Conservation (phyloP, 2,329 filamentous ascomycete species). For the Fusarium buxicola region DNA sequence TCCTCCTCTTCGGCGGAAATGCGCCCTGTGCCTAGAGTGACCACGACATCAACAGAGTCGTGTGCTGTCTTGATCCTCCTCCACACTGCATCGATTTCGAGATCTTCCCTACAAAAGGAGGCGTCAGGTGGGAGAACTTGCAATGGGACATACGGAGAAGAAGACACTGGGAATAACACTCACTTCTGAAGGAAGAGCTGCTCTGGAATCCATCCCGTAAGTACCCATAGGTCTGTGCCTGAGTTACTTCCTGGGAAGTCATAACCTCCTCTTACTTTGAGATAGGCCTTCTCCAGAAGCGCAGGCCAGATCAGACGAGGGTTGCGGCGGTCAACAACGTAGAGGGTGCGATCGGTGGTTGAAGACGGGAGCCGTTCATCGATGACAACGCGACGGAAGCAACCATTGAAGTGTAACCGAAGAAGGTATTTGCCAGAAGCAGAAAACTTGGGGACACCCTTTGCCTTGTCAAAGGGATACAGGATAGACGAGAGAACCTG, state of each 20-base stretch:
- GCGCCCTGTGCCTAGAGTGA: slow-evolving; percentile 91
- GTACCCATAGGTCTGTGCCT: slow-evolving; percentile 90
- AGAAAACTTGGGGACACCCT: slow-evolving; percentile 71
- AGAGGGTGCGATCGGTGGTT: slow-evolving; percentile 78
- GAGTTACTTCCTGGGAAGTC: slow-evolving; percentile 99
- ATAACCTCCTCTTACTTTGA: slow-evolving; percentile 95
- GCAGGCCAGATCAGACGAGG: slow-evolving; percentile 90
- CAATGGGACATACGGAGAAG: background rate
- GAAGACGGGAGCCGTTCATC: slow-evolving; percentile 90
- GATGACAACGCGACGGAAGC: slow-evolving; percentile 85
- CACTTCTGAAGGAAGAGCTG: slow-evolving; percentile 89
- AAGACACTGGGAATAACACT: slow-evolving; percentile 15
- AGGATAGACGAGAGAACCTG: slow-evolving; percentile 79
- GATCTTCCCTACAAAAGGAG: slow-evolving; percentile 70
- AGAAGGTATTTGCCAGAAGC: slow-evolving; percentile 90
- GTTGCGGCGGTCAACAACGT: slow-evolving; percentile 88
- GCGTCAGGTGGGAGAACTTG: slow-evolving; percentile 16
- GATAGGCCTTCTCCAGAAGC: slow-evolving; percentile 92
- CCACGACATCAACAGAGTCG: slow-evolving; percentile 80
- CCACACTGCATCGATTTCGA: slow-evolving; percentile 83
- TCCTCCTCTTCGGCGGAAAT: slow-evolving; percentile 82
- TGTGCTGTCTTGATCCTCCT: slow-evolving; percentile 79
- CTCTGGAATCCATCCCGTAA: slow-evolving; percentile 97
- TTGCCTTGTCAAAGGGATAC: slow-evolving; percentile 76
- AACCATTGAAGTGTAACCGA: slow-evolving; percentile 95